These are phyloP conservation scores for Erodium texanum DNA, from an alignment of 441 rosid species.

Conservation along the genomic window DNA sequence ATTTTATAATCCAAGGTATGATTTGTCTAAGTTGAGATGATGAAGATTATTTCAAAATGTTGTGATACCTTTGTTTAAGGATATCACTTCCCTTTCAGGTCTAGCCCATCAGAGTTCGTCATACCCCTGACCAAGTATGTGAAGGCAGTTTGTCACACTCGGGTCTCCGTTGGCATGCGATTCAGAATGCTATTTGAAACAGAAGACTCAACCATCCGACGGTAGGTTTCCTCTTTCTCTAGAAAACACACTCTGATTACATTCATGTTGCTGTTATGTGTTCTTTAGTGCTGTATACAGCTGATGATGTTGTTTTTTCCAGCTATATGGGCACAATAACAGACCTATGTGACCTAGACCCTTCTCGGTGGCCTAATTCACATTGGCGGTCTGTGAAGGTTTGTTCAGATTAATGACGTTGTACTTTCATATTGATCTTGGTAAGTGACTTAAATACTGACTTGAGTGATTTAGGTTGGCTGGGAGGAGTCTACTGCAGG, in stretches of 20 bases:
- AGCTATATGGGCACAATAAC: conserved; percentile 99
- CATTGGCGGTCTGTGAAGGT: conserved; percentile 99
- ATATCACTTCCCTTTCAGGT: conserved; percentile 39
- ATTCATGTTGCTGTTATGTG: no score
- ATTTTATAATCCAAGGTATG: conserved; percentile 87
- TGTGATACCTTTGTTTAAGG: neutral
- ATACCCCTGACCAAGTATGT: conserved; percentile 78
- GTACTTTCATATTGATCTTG: neutral
- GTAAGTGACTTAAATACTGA: no score
- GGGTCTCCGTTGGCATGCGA: conserved; percentile 98
- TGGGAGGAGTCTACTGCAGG: conserved; percentile 99
- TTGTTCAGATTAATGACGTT: conserved; percentile 10
- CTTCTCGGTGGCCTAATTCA: conserved; percentile 74
- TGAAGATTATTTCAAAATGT: no score
- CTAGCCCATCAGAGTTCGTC: conserved; percentile 93
- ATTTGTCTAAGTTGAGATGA: no score
- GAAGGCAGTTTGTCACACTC: conserved; percentile 88
- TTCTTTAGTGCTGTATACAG: conserved; percentile 7
- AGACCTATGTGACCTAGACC: conserved; percentile 87
- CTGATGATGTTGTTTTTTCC: conserved; percentile 22
- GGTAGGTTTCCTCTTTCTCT: conserved; percentile 38
- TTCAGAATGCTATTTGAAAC: conserved; percentile 99
- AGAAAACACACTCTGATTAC: no score
- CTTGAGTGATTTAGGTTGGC: conserved; percentile 79
- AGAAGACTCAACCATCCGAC: conserved; percentile 94